phyloP scores from a whole-genome alignment of 2,329 filamentous ascomycete species.

The Diaporthe citri region DNA sequence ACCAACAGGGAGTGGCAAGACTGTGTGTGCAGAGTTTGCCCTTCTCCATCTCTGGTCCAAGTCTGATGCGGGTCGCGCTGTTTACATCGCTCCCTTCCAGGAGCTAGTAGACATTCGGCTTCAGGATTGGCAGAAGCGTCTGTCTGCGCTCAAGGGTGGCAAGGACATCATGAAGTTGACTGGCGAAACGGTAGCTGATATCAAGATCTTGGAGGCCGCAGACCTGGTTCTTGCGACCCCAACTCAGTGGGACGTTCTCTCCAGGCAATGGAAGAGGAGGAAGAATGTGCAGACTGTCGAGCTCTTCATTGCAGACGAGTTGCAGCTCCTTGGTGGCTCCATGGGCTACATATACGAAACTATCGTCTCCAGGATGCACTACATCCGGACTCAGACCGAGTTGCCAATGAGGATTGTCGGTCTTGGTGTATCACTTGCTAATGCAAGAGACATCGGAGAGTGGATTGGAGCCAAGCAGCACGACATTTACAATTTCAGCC shows the following conservation, averaged over 20 bases:
- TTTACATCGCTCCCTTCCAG: conserved; percentile 96
- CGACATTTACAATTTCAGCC: conserved; percentile 98
- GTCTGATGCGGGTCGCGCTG: conserved; percentile 78
- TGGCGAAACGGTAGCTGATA: conserved; percentile 90
- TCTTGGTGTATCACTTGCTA: conserved; percentile 90
- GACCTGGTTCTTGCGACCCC: conserved; percentile 95
- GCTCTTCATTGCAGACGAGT: conserved; percentile 93
- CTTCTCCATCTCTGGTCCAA: conserved; percentile 89
- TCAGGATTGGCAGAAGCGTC: conserved; percentile 86
- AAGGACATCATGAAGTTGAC: conserved; percentile 94
- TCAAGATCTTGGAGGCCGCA: conserved; percentile 87
- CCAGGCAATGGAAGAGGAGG: conserved; percentile 94
- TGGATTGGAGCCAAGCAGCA: conserved; percentile 99
- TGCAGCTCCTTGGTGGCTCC: conserved; percentile 91
- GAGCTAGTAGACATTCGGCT: conserved; percentile 87
- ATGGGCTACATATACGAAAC: conserved; percentile 94
- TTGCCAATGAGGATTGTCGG: conserved; percentile 88
- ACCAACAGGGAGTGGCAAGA: conserved; percentile 96
- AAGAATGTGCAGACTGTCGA: conserved; percentile 94
- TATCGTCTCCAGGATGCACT: conserved; percentile 97
- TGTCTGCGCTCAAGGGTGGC: conserved; percentile 80
- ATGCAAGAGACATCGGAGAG: conserved; percentile 93
- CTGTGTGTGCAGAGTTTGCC: conserved; percentile 94
- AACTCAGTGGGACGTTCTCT: conserved; percentile 94
- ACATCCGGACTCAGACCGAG: conserved; percentile 90